A percentile compares a stretch with the other conserved stretches of the same genome.
Evolutionary conservation across 768 basidiomycete species (phyloP).

Genomic region (Austroboletus festivus): DNA sequence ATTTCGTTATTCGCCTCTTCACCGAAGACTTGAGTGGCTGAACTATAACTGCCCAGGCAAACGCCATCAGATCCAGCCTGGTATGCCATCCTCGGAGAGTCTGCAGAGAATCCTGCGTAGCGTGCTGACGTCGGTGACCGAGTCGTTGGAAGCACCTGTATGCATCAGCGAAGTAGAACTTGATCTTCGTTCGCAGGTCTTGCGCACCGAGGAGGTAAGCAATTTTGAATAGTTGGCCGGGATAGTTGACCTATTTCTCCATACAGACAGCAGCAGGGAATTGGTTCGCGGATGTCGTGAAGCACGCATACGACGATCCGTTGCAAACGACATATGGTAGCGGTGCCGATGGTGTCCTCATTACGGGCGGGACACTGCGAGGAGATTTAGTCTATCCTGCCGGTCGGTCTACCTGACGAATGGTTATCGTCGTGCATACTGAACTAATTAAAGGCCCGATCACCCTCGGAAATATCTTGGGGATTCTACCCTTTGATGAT

Average conservation of each 20-base stretch:
- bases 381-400: constrained; percentile 85
- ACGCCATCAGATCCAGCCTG: constrained; percentile 58
- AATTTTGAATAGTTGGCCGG: neutral
- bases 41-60: constrained; percentile 45
- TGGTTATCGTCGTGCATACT: neutral
- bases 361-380: constrained; percentile 80
- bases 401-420: constrained; percentile 39
- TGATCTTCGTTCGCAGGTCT: constrained; percentile 68
- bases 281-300: constrained; percentile 82
- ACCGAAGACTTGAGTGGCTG: neutral
- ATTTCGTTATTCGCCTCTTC: neutral
- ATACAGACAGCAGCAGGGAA: constrained; percentile 67
- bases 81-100: constrained; percentile 49
- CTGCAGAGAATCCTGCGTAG: constrained; percentile 58
- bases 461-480: constrained; percentile 82
- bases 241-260: neutral
- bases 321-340: constrained; percentile 54
- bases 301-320: constrained; percentile 78
- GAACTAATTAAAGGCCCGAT: constrained; percentile 50
- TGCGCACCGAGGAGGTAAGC: constrained; percentile 68
- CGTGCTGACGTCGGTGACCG: constrained; percentile 65
- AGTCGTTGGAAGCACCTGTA: constrained; percentile 69
- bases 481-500: constrained; percentile 88
- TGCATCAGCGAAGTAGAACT: constrained; percentile 68
- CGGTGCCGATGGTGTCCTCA: constrained; percentile 76